phyloP scores from a whole-genome alignment of 176 grass and related monocot species.

The Sorghum bicolor region Sorghum_bicolor_NCBIv3 NC_012871.2:8891501-8892000 shows the following conservation, averaged over 20 bases:
- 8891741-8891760: constrained; percentile 33
- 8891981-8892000: no score
- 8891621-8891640: no score
- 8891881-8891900: constrained; percentile 81
- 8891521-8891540: no score
- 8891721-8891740: neutral
- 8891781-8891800: constrained; percentile 84
- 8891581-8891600: no score
- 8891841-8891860: constrained; percentile 42
- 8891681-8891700: neutral
- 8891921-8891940: neutral
- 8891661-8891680: no score
- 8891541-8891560: no score
- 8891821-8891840: constrained; percentile 57
- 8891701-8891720: neutral
- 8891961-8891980: no score
- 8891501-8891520: no score
- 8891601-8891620: no score
- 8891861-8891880: constrained; percentile 85
- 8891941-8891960: no score
- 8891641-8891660: no score
- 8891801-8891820: constrained; percentile 62
- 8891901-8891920: constrained; percentile 31
- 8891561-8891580: no score
- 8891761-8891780: constrained; percentile 76